These are phyloP conservation scores for Hordeum pubiflorum DNA, from an alignment of 202 grass and related monocot species.

Conservation along the genomic window DNA sequence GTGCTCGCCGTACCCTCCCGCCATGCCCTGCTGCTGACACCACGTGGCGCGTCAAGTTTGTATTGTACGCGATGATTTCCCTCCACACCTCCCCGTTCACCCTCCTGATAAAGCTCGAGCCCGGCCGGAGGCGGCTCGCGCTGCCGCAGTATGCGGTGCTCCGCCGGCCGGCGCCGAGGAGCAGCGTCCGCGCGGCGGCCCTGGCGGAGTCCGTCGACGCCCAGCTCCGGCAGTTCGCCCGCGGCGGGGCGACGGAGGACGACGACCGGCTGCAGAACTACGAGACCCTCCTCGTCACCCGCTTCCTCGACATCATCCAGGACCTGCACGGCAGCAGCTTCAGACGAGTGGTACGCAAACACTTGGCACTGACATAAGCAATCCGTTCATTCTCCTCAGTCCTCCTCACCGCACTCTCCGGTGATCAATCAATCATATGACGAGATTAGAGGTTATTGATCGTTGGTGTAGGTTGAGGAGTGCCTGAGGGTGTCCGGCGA, in stretches of 20 bases:
- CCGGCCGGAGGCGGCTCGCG: slow-evolving; percentile 4
- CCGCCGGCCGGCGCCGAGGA: background rate
- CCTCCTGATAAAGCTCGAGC: slow-evolving; percentile 9
- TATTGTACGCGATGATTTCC: background rate
- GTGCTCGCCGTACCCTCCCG: background rate
- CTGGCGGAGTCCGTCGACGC: slow-evolving; percentile 37
- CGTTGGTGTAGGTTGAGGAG: slow-evolving; percentile 46
- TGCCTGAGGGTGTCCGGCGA: slow-evolving; percentile 58
- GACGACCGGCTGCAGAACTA: slow-evolving; percentile 62
- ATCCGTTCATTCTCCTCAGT: background rate
- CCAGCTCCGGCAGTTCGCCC: slow-evolving; percentile 39
- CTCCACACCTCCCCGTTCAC: slow-evolving; percentile 15
- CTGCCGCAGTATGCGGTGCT: background rate
- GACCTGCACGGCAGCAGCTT: slow-evolving; percentile 47
- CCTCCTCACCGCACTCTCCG: background rate
- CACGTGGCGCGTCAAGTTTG: background rate
- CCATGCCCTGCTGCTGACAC: background rate
- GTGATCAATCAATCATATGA: background rate
- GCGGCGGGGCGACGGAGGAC: slow-evolving; percentile 26
- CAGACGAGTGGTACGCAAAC: slow-evolving; percentile 37
- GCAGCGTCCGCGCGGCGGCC: background rate
- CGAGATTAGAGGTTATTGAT: too few species aligned
- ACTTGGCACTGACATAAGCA: background rate
- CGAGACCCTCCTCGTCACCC: slow-evolving; percentile 51
- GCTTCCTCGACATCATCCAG: slow-evolving; percentile 61